These are phyloP conservation scores for Atractiella rhizophila DNA, from an alignment of 768 basidiomycete genomes.

Conservation along the genomic window DNA sequence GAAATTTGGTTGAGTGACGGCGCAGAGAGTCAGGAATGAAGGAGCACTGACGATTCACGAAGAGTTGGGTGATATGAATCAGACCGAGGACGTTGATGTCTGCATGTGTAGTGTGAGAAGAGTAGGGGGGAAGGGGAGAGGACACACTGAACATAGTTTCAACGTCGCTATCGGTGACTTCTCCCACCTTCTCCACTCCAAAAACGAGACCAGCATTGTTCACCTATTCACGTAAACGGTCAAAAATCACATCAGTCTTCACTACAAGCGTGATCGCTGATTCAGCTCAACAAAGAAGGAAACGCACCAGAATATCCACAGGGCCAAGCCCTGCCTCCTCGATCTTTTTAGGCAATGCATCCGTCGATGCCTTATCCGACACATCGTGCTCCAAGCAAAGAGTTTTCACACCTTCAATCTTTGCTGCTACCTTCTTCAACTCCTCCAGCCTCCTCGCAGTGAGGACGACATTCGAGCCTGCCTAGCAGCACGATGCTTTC, in stretches of 20 bases:
- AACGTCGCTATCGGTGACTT: too few relatives aligned
- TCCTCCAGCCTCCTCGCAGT: conserved; percentile 3
- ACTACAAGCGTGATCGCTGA: conserved; percentile 14
- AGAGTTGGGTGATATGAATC: conserved; percentile 36
- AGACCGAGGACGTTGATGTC: conserved; percentile 65
- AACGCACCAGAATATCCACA: conserved; percentile 43
- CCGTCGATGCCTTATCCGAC: background rate
- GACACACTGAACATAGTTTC: too few relatives aligned
- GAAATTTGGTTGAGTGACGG: background rate
- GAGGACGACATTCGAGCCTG: background rate
- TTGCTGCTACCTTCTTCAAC: conserved; percentile 1
- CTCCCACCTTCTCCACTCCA: conserved; percentile 65
- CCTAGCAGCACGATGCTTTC: too few relatives aligned
- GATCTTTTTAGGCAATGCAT: background rate
- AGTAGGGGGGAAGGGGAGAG: too few relatives aligned
- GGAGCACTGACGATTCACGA: background rate
- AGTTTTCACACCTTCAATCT: conserved; percentile 2
- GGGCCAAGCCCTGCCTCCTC: conserved; percentile 24
- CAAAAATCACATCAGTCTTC: conserved; percentile 6
- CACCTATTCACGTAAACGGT: background rate
- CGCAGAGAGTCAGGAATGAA: background rate
- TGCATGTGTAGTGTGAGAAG: conserved; percentile 29
- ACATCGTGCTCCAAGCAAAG: conserved; percentile 6
- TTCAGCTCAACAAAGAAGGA: background rate
- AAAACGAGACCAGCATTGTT: conserved; percentile 48